Base-by-base conservation (phyloP, 192 early-diverging fungal genomes). In the Linderina pennispora region DNA sequence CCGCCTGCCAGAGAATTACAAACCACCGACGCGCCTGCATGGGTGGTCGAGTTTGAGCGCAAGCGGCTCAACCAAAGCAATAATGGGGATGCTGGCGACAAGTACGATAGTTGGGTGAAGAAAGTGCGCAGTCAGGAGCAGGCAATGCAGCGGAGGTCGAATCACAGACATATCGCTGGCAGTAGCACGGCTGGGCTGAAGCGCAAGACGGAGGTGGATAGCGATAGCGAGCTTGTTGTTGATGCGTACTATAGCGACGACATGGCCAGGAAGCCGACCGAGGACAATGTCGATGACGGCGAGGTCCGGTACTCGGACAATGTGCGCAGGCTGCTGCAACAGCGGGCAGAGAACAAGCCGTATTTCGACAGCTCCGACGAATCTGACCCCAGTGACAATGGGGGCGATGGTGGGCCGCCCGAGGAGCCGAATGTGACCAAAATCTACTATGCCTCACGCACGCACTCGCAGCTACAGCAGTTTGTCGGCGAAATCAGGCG, bases 391-490 rank as follows among this genome's bases (percentile, higher is more conserved):
- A 24, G 48, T 2, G 52, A 78, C 48, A 50, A 50, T 3, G 55
- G 42, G 1, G 35, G 55, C 1, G 38, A 57, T n/a, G 65, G 62
- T 3, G 76, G 55, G 11, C 50, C 63, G 18, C 66, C 69, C 10
- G 77, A 79, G 54, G 81, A 77, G 50, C 49, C 40, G 11, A 58
- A 9, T 16, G 18, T 37, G 25, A 49, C 45, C 13, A 60, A 64
- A 69, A 76, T 86, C 3, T 77, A 74, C 34, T 88, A 84, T 56
- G 77, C 81, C 13, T 87, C 84, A 15, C 78, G 85, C 31, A 89
- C 90, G 13, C 95, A 98, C 60, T 94, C 91, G 4, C 95, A 98
- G 64, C 62, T 98, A 13, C 68, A 80, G 18, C 95, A 98, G 56
- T 91, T 98, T 53, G 62, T 94, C 0, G 61, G 75, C 48, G 91